These are phyloP conservation scores for Phoma sp. DNA, from an alignment of 2,329 filamentous ascomycete genomes.

Conservation along the genomic window DNA sequence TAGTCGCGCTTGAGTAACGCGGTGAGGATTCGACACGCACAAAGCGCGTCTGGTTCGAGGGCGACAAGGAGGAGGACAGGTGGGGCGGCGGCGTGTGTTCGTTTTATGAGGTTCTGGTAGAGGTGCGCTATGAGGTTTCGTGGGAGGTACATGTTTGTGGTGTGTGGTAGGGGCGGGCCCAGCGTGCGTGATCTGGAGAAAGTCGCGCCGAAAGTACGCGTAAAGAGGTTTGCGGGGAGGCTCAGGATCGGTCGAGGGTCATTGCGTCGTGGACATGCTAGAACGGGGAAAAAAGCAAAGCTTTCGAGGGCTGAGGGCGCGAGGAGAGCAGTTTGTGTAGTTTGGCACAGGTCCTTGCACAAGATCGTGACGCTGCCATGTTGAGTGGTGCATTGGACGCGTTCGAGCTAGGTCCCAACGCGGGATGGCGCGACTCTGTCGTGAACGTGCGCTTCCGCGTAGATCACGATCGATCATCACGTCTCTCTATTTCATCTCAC, in stretches of 20 bases:
- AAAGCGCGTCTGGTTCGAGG: constrained; percentile 93
- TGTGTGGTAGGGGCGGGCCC: constrained; percentile 17
- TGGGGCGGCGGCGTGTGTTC: constrained; percentile 86
- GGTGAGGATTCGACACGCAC: constrained; percentile 92
- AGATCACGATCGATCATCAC: constrained; percentile 15
- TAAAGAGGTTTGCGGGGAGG: constrained; percentile 24
- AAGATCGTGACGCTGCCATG: constrained; percentile 20
- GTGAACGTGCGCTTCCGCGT: constrained; percentile 26
- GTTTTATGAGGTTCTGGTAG: constrained; percentile 85
- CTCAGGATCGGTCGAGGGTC: constrained; percentile 21
- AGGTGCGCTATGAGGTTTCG: constrained; percentile 87
- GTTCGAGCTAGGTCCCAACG: constrained; percentile 24
- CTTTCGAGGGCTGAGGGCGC: constrained; percentile 18
- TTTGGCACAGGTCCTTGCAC: constrained; percentile 34
- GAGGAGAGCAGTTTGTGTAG: constrained; percentile 29
- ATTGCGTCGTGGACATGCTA: constrained; percentile 25
- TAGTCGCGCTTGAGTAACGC: constrained; percentile 96
- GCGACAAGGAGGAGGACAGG: constrained; percentile 91
- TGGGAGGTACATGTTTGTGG: constrained; percentile 83
- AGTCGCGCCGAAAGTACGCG: constrained; percentile 36
- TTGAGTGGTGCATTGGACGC: constrained; percentile 24
- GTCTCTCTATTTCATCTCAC: too few species aligned
- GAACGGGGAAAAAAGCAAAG: constrained; percentile 25
- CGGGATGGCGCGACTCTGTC: constrained; percentile 25
- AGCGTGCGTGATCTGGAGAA: constrained; percentile 22